Conservation (phyloP, 805 yeast genomes). For the Saccharomycopsis fodiens region DNA sequence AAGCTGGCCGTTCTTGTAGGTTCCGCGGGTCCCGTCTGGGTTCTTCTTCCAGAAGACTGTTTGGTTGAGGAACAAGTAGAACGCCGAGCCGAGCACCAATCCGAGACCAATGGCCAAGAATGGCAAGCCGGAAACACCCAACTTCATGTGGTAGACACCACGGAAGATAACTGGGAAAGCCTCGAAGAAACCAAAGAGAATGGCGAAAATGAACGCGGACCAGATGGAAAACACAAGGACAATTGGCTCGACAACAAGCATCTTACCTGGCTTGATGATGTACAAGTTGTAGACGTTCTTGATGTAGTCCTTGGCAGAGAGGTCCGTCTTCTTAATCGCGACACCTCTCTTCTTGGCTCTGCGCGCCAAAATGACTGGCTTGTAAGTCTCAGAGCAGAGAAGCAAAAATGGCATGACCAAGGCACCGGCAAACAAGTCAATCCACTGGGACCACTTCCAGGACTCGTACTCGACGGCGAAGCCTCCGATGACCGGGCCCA, state of each 20-base stretch:
- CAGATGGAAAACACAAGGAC: conserved; percentile 62
- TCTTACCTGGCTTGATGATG: conserved; percentile 54
- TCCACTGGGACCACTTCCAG: conserved; percentile 71
- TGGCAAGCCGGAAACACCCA: conserved; percentile 60
- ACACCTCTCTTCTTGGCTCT: conserved; percentile 58
- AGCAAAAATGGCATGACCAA: conserved; percentile 40
- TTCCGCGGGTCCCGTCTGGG: conserved; percentile 56
- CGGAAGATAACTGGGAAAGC: conserved; percentile 70
- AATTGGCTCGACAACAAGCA: conserved; percentile 70
- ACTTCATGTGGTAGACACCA: conserved; percentile 51
- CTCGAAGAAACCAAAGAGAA: conserved; percentile 71
- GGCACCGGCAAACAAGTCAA: conserved; percentile 60
- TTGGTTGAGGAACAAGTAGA: conserved; percentile 45
- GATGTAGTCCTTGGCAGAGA: not conserved
- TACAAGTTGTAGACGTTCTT: conserved; percentile 37
- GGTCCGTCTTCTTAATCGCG: conserved; percentile 30
- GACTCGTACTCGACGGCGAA: conserved; percentile 35
- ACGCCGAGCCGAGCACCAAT: conserved; percentile 44
- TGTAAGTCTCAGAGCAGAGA: conserved; percentile 60
- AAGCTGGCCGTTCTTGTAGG: conserved; percentile 43
- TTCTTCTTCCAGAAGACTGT: conserved; percentile 45
- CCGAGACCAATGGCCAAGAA: conserved; percentile 71
- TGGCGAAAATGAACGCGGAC: conserved; percentile 70
- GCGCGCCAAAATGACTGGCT: conserved; percentile 50
- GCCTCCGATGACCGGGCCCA: conserved; percentile 69